Evolutionary conservation across 1,284 basidiomycete genomes (phyloP).

Genomic region (Cystobasidiaceae sp.): DNA sequence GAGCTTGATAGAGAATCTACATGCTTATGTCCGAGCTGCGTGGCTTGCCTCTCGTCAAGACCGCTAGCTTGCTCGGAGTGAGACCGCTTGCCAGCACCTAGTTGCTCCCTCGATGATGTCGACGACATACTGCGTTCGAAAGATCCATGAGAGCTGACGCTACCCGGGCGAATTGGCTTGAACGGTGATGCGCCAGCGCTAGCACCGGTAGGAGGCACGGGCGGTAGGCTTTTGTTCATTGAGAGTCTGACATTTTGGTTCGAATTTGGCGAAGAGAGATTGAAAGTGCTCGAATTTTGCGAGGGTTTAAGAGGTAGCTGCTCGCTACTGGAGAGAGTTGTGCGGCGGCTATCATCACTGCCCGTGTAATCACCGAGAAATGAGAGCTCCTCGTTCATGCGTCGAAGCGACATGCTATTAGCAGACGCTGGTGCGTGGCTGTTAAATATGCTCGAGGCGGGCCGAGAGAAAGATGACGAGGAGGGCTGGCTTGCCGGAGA

Average conservation of each 20-base stretch:
- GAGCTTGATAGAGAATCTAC: neutral
- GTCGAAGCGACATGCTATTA: neutral
- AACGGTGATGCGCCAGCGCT: too few relatives aligned
- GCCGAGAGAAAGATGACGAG: slow-evolving; percentile 1
- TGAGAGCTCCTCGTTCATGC: neutral
- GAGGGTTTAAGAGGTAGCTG: neutral
- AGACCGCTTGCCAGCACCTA: neutral
- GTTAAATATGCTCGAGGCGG: neutral
- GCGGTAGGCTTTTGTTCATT: slow-evolving; percentile 26
- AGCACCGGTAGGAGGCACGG: neutral
- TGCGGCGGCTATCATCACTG: slow-evolving; percentile 13
- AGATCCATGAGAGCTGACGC: neutral
- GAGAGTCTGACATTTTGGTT: slow-evolving; percentile 7
- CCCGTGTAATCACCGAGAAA: neutral
- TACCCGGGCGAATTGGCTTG: neutral
- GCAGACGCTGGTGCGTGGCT: neutral
- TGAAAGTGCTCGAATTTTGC: neutral
- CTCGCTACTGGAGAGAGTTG: slow-evolving; percentile 21
- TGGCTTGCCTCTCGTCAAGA: neutral
- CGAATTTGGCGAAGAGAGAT: neutral
- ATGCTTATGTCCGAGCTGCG: neutral
- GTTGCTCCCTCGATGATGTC: neutral
- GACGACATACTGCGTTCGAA: too few relatives aligned
- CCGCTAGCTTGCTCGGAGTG: neutral
- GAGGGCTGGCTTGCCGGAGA: slow-evolving; percentile 1